Base-by-base conservation (phyloP, 202 grass and related monocot species). In the Hordeum pubiflorum region DNA sequence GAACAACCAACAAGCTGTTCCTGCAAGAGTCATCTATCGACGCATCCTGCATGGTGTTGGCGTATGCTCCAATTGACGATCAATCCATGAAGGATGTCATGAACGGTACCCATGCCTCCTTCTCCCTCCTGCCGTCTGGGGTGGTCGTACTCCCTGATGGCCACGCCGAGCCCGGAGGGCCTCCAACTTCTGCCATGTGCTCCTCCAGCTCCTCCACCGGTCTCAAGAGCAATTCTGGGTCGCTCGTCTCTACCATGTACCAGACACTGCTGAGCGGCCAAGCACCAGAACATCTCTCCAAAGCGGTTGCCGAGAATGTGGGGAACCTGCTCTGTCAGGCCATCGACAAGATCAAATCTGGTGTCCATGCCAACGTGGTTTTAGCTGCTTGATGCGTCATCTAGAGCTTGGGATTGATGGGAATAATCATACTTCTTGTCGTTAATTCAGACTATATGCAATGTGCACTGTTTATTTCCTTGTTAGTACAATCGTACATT, bases 141-240 rank as follows among this genome's bases (percentile, higher is more conserved):
- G 87, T 97, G 11, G 82, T 88, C 32, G 86, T 97, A 63, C 66
- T 88, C 18, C 91, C 93, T 0, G 90, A 93, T 37, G 81, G 84
- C 10, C 57, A 65, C 13, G 26, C 33, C 4, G 33, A 74, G 55
- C 38, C 20, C 36, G 20, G 3, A 40, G 48, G 4, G 27, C 22
- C 6, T 8, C 32, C 43, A 36, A 3, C 15, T 15, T 13, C 73
- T 32, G 24, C 48, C 24, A 22, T 10, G 2, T 43, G 24, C 41
- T 21, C 70, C 29, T 70, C 29, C 26, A 44, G n/a, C 57, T 26
- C 58, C 22, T 18, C 14, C 11, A 12, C 7, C 39, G 9, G 11
- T 23, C 1, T 39, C 62, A 15, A 1, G 15, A 24, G 32, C 33
- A 40, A 10, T 17, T 4, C 43, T 0, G 91, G 88, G 1, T 82